phyloP scores from a whole-genome alignment of 2,329 filamentous ascomycete genomes.

The Fusarium denticulatum region DNA sequence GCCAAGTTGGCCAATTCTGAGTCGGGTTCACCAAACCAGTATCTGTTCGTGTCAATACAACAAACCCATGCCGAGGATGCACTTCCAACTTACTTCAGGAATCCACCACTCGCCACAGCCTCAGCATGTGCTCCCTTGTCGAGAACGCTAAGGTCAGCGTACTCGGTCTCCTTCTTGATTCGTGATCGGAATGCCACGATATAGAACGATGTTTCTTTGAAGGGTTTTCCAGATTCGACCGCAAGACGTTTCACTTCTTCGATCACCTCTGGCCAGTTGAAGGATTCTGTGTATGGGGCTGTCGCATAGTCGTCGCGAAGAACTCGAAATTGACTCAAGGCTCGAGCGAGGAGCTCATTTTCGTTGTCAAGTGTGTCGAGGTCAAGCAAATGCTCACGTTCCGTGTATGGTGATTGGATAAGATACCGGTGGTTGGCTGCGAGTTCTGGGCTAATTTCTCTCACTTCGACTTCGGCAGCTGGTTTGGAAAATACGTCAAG shows the following conservation, averaged over 20 bases:
- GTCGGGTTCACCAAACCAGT: slow-evolving; percentile 88
- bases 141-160: slow-evolving; percentile 73
- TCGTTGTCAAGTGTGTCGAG: slow-evolving; percentile 72
- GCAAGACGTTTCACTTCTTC: slow-evolving; percentile 64
- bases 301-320: slow-evolving; percentile 79
- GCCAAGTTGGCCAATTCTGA: slow-evolving; percentile 79
- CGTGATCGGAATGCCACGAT: slow-evolving; percentile 85
- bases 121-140: slow-evolving; percentile 85
- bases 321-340: slow-evolving; percentile 71
- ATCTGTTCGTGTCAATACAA: slow-evolving; percentile 58
- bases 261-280: slow-evolving; percentile 79
- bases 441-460: slow-evolving; percentile 33
- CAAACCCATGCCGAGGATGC: neutral
- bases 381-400: slow-evolving; percentile 76
- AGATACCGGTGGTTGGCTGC: slow-evolving; percentile 52
- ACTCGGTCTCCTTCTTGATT: slow-evolving; percentile 73
- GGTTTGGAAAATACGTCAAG: slow-evolving; percentile 40
- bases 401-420: slow-evolving; percentile 80
- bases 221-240: slow-evolving; percentile 56
- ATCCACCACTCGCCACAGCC: slow-evolving; percentile 79
- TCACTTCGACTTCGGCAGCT: slow-evolving; percentile 39
- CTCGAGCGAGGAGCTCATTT: slow-evolving; percentile 75
- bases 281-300: slow-evolving; percentile 74
- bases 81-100: slow-evolving; percentile 72
- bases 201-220: slow-evolving; percentile 76